These are phyloP conservation scores for Cladosporium sp. DNA, from an alignment of 2,329 filamentous ascomycete species.

Conservation along the genomic window DNA sequence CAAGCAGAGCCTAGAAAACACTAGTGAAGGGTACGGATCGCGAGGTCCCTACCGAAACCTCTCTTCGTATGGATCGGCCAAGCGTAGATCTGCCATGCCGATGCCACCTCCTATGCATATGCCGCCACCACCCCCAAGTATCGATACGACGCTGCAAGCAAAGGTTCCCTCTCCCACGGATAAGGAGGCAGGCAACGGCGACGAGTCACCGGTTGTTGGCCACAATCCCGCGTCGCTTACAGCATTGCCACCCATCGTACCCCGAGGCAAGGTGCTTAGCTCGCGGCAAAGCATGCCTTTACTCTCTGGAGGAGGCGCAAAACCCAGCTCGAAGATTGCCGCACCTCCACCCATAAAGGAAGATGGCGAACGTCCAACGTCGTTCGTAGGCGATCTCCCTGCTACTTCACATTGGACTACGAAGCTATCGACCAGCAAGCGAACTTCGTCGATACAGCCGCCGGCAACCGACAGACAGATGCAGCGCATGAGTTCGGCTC, in stretches of 20 bases:
- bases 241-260: constrained; percentile 1
- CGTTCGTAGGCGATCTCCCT: constrained; percentile 26
- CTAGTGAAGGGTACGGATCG: constrained; percentile 14
- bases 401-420: constrained; percentile 14
- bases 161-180: neutral
- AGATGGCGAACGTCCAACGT: constrained; percentile 21
- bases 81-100: constrained; percentile 24
- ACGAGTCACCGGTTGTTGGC: constrained; percentile 7
- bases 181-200: neutral
- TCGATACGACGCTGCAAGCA: constrained; percentile 2
- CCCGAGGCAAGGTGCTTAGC: constrained; percentile 2
- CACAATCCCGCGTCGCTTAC: neutral
- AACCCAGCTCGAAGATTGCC: constrained; percentile 14
- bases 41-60: constrained; percentile 20
- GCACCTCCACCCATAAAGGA: constrained; percentile 11
- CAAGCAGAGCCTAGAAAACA: constrained; percentile 16
- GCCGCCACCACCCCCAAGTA: neutral
- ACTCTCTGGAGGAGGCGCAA: constrained; percentile 3
- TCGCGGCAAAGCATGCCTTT: constrained; percentile 11
- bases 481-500: constrained; percentile 13
- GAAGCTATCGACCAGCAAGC: constrained; percentile 13
- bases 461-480: constrained; percentile 4
- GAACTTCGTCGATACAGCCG: constrained; percentile 16
- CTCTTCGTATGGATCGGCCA: constrained; percentile 21
- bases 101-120: neutral